Conservation (phyloP, 768 basidiomycete genomes). For the Suillus plorans region DNA sequence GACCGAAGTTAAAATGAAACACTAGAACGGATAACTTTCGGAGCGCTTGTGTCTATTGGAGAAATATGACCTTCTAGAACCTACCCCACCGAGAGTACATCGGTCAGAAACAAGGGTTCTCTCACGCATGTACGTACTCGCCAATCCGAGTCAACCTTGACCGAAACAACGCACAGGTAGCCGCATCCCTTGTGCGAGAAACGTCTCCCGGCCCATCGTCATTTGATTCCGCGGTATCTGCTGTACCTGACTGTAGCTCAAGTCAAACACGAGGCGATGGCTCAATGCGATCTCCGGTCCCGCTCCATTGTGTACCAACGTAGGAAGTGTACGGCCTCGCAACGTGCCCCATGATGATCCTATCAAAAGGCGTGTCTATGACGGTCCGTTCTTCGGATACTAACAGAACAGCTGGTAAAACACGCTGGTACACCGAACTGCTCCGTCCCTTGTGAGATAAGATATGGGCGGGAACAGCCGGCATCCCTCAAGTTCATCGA, state of each 20-base stretch:
- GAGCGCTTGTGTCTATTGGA: not conserved
- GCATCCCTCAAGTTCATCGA: not conserved
- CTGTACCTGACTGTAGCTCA: not conserved
- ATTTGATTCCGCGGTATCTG: conserved; percentile 9
- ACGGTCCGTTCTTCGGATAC: not conserved
- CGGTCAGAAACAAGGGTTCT: conserved; percentile 11
- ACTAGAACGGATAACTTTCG: not conserved
- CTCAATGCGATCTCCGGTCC: not conserved
- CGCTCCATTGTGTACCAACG: not conserved
- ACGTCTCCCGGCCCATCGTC: not conserved
- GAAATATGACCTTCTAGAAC: conserved; percentile 5
- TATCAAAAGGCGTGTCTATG: conserved; percentile 3
- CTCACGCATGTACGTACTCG: conserved; percentile 25
- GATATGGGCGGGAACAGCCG: not conserved
- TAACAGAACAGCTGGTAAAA: conserved; percentile 2
- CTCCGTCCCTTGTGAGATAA: not conserved
- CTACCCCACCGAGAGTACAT: conserved; percentile 16
- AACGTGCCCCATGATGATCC: not conserved
- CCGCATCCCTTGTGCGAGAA: conserved; percentile 4
- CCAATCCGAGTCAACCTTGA: conserved; percentile 12
- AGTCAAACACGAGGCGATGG: not conserved
- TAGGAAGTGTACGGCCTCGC: not conserved
- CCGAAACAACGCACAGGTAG: conserved; percentile 13
- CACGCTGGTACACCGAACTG: not conserved
- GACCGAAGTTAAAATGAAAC: not conserved